Base-by-base conservation (phyloP, 768 basidiomycete species). In the Glaciozyma antarctica region DNA sequence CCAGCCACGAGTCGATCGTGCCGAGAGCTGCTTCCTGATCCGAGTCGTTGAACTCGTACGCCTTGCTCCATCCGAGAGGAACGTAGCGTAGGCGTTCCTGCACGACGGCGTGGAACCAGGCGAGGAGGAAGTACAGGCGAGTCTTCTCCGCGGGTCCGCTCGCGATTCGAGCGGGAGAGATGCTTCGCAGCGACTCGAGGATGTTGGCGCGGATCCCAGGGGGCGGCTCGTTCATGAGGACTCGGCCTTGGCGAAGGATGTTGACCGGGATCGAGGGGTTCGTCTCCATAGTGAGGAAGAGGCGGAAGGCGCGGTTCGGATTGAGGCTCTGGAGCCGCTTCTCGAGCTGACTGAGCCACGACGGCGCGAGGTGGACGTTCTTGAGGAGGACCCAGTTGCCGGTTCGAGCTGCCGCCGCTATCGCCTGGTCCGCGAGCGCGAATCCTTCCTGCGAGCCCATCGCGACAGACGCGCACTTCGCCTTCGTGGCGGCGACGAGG, bases 401-500 rank as follows among this genome's bases (percentile, higher is more conserved):
- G 77, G 90, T 88, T 16, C 94, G 84, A 30, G 92, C 88, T 48
- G 93, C 95, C 28, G 85, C 79, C 38, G 88, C 87, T 68, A 99
- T 95, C 3, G 94, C 93, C 78, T 95, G 93, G 73, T 99, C 94
- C 16, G 95, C 95, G 2, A 93, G 81, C 5, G 85, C 84, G 76
- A 90, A 94, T n/a, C 94, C 94, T 80, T 99, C 95, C 69, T 92
- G 88, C 2, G 94, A 95, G 28, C 95, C 95, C 92, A 99, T 95
- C 19, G 95, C 95, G 28, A 99, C 90, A 3, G 90, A 89, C 2
- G 86, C 81, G 63, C 90, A 92, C 30, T 87, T 84, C 34, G 84
- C 81, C 21, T 85, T 84, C 16, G 85, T 85, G 12, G 59, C 26
- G 75, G 86, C 84, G 69, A 92, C 84, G 51, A 94, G 82, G 70